A percentile compares a stretch with the other conserved stretches of the same genome.
Evolutionary conservation across 352 stramenopile species (phyloP).

Genomic region (Phytophthora aleatoria): DNA sequence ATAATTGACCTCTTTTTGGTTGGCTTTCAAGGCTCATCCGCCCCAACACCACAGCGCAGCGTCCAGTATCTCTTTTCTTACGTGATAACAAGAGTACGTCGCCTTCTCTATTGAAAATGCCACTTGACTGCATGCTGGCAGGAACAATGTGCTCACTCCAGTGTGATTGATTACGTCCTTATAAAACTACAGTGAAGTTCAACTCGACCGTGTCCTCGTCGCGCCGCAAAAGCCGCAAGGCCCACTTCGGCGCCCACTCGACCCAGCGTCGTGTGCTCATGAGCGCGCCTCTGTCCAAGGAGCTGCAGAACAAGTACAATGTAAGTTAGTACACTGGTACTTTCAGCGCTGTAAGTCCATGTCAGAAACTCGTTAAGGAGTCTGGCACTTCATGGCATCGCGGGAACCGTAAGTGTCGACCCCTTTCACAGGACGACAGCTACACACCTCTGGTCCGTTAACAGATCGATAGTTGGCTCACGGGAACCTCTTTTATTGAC

Average conservation of each 20-base stretch:
- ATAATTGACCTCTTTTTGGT: constrained; percentile 28
- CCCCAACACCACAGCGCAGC: not conserved
- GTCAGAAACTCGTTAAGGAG: constrained; percentile 49
- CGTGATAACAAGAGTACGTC: constrained; percentile 87
- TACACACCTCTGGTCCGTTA: not conserved
- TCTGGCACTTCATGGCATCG: constrained; percentile 91
- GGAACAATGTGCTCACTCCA: constrained; percentile 3
- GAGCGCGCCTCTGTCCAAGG: constrained; percentile 98
- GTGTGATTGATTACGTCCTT: not conserved
- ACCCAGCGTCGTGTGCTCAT: constrained; percentile 97
- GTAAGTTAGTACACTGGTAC: constrained; percentile 93
- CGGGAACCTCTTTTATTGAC: not conserved
- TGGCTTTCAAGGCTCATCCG: constrained; percentile 20
- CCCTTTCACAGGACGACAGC: constrained; percentile 8
- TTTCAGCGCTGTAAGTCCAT: constrained; percentile 91
- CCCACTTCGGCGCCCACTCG: constrained; percentile 98
- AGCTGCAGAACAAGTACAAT: constrained; percentile 99
- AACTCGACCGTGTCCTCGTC: constrained; percentile 94
- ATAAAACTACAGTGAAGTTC: constrained; percentile 86
- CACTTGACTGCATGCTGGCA: not conserved
- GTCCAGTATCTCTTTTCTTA: constrained; percentile 87
- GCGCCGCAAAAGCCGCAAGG: constrained; percentile 99
- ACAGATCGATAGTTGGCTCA: constrained; percentile 9
- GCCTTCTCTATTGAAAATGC: not conserved
- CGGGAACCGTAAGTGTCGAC: constrained; percentile 83